These are phyloP conservation scores for Austropuccinia psidii DNA, from an alignment of 1,284 basidiomycete species.

Conservation along the genomic window DNA sequence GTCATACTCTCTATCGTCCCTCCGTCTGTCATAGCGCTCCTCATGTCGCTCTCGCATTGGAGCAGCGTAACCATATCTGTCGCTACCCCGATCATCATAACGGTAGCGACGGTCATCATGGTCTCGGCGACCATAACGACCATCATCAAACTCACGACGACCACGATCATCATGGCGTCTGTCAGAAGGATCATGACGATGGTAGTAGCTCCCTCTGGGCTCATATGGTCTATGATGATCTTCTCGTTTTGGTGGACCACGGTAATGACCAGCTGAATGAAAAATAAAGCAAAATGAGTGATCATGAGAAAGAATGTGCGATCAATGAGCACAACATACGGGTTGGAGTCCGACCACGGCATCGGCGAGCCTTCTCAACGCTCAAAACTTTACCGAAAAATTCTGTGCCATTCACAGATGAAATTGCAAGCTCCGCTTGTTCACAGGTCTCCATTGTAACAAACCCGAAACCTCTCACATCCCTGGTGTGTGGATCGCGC, in stretches of 20 bases:
- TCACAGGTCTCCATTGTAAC: constrained; percentile 83
- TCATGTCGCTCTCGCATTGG: constrained; percentile 37
- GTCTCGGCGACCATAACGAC: neutral
- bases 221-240: constrained; percentile 62
- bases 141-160: constrained; percentile 11
- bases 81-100: constrained; percentile 41
- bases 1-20: constrained; percentile 33
- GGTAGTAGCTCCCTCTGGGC: constrained; percentile 51
- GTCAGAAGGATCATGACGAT: constrained; percentile 37
- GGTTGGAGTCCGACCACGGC: constrained; percentile 22
- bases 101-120: constrained; percentile 30
- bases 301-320: too few relatives aligned
- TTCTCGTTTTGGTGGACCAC: constrained; percentile 48
- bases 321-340: constrained; percentile 31
- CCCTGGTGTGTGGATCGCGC: constrained; percentile 92
- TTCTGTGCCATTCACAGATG: constrained; percentile 70
- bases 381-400: constrained; percentile 74
- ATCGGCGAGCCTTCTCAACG: constrained; percentile 67
- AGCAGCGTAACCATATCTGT: constrained; percentile 39
- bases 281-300: neutral
- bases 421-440: constrained; percentile 82
- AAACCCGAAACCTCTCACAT: constrained; percentile 95
- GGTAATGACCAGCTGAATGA: constrained; percentile 41
- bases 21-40: constrained; percentile 29
- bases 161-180: constrained; percentile 40